Percentiles rank a stretch among this genome's conserved stretches.
These are phyloP conservation scores for Helianthus annuus DNA, from an alignment of 129 eudicot species.

Conservation along the genomic window HanXRQr2.0-SUNRISE NC_035447.2:79599705-79600204, in stretches of 20 bases:
- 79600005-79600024: background rate
- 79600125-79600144: constrained; percentile 99
- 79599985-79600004: background rate
- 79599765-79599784: constrained; percentile 99
- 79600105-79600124: constrained; percentile 94
- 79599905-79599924: background rate
- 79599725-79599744: constrained; percentile 48
- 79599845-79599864: constrained; percentile 98
- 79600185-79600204: constrained; percentile 20
- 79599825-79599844: constrained; percentile 89
- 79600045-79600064: constrained; percentile 20
- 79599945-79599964: background rate
- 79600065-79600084: constrained; percentile 50
- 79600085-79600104: constrained; percentile 93
- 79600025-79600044: background rate
- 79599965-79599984: background rate
- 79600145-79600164: constrained; percentile 87
- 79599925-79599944: constrained; percentile 16
- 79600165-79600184: constrained; percentile 90
- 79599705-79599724: background rate
- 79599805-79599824: constrained; percentile 81
- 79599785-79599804: constrained; percentile 94
- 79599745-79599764: constrained; percentile 92
- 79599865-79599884: constrained; percentile 49
- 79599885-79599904: too few relatives aligned